A percentile compares a stretch with the other conserved stretches of the same genome.
These are phyloP conservation scores for Fusarium nanum DNA, from an alignment of 2,329 filamentous ascomycete species.

Conservation along the genomic window DNA sequence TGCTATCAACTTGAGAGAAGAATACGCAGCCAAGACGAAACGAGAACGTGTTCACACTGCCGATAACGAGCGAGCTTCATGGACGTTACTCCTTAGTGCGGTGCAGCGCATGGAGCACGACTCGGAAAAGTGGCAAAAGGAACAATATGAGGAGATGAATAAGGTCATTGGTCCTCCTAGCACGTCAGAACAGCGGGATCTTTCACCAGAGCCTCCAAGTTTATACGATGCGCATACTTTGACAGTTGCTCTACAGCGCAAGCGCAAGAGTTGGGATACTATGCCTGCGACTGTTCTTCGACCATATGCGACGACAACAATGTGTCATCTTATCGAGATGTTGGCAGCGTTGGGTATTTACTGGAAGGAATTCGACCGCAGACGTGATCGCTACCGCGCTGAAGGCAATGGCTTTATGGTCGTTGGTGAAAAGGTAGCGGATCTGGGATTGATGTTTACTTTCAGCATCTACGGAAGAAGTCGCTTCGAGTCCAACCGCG, in stretches of 20 bases:
- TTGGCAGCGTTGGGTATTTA: constrained; percentile 66
- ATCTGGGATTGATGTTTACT: constrained; percentile 66
- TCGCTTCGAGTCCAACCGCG: constrained; percentile 60
- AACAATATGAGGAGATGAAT: constrained; percentile 48
- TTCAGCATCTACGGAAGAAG: constrained; percentile 64
- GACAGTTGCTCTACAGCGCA: constrained; percentile 60
- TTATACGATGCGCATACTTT: constrained; percentile 54
- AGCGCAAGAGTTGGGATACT: constrained; percentile 62
- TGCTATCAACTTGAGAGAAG: constrained; percentile 48
- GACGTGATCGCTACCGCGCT: constrained; percentile 62
- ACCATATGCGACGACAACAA: constrained; percentile 66
- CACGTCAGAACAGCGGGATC: constrained; percentile 21
- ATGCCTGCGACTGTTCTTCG: constrained; percentile 61
- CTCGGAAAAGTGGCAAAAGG: constrained; percentile 60
- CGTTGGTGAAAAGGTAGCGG: constrained; percentile 58
- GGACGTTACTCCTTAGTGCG: constrained; percentile 63
- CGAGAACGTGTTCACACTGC: constrained; percentile 62
- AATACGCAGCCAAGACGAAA: constrained; percentile 40
- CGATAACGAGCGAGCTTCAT: constrained; percentile 67
- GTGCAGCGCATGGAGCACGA: constrained; percentile 62
- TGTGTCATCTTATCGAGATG: constrained; percentile 67
- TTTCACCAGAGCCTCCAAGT: constrained; percentile 43
- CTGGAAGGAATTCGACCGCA: constrained; percentile 69
- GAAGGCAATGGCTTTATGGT: constrained; percentile 67
- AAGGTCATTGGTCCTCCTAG: constrained; percentile 38